A percentile compares a stretch with the other conserved stretches of the same genome.
Conservation (phyloP, 176 grass and related monocot species). For the Triticum turgidum region DNA sequence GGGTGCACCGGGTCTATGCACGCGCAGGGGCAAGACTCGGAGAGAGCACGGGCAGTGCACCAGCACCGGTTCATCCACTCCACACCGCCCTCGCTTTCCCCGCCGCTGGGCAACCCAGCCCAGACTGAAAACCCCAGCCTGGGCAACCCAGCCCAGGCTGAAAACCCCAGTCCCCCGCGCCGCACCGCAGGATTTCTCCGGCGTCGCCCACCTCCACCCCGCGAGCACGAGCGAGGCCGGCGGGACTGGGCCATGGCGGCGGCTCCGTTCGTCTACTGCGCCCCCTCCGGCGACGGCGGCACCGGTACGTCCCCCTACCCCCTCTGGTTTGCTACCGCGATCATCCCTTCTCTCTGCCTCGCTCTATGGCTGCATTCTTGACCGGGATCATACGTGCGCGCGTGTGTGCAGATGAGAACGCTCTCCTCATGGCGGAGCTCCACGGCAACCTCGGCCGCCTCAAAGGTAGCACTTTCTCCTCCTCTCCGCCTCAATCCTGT, state of each 20-base stretch:
- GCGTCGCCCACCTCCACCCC: not conserved
- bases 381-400: not conserved
- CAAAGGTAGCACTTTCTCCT: not conserved
- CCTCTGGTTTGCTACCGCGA: not conserved
- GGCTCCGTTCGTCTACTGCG: not conserved
- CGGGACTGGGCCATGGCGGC: not conserved
- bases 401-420: not conserved
- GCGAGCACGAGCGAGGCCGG: not conserved
- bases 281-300: not conserved
- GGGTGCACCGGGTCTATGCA: not conserved
- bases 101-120: not conserved
- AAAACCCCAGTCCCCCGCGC: not conserved
- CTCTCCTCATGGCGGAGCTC: constrained; percentile 1
- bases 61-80: not conserved
- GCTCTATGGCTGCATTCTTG: not conserved
- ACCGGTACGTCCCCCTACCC: not conserved
- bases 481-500: not conserved
- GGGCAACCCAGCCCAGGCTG: not conserved
- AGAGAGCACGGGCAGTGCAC: not conserved
- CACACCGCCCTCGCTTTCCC: not conserved
- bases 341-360: not conserved
- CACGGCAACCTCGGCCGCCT: constrained; percentile 15
- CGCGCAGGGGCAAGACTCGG: not conserved
- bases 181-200: not conserved
- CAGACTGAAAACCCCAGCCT: too few species aligned